Base-by-base conservation (phyloP, 192 early-diverging fungal species). In the Backusella tuberculispora region DNA sequence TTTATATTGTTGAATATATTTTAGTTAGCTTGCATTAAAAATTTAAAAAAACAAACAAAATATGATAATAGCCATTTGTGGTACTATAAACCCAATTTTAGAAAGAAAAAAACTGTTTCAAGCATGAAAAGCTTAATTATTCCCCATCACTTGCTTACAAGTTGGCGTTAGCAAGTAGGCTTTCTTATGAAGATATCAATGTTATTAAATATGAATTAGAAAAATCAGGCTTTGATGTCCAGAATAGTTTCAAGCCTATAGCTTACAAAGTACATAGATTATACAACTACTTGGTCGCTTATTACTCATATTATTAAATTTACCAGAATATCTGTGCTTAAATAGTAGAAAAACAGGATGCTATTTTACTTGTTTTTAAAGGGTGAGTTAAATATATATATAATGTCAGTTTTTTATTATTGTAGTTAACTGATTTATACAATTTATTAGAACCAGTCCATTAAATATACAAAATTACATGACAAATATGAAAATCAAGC, bases 341-440 rank as follows among this genome's bases (percentile, higher is more conserved):
- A 46, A 86, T 86, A 76, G 83, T 77, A 2, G 83, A 86, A 66
- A 86, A 86, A 60, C 79, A 84, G 44, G 81, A 84, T 63, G 82
- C 84, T 37, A 86, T 86, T 53, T 56, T 86, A 10, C 69, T 86
- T 5, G 85, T 86, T 14, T 86, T 86, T 60, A 78, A 83, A 60
- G 85, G 84, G 74, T 76, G 60, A 63, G 47, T 56, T n/a, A n/a
- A n/a, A n/a, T n/a, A n/a, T n/a, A n/a, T n/a, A n/a, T n/a, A n/a
- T n/a, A n/a, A n/a, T 13, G 13, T 46, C 7, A 9, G 6, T 9
- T 46, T 46, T 9, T 9, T 46, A 6, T 46, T 13, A 46, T 46
- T 46, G 7, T 46, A 13, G 2, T 19, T 50, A 50, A 8, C n/a
- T n/a, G n/a, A n/a, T n/a, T n/a, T n/a, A n/a, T n/a, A n/a, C n/a